A percentile compares a stretch with the other conserved stretches of the same genome.
Evolutionary conservation across 768 basidiomycete genomes (phyloP).

Genomic region (Rossbeevera mucosa): DNA sequence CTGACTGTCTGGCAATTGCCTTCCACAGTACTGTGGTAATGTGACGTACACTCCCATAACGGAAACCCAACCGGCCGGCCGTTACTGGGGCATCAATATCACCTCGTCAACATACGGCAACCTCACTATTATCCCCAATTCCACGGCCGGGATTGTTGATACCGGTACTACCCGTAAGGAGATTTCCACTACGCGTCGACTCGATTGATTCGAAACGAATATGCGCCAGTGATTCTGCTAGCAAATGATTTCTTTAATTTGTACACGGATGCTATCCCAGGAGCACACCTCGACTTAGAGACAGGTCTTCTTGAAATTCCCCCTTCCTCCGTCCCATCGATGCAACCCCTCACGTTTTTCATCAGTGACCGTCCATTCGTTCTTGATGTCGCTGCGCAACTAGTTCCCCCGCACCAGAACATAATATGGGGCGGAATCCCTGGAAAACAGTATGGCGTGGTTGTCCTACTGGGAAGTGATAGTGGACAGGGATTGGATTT

Average conservation of each 20-base stretch:
- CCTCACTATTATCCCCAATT: slow-evolving; percentile 7
- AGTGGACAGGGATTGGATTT: background rate
- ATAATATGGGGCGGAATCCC: background rate
- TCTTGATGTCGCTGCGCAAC: background rate
- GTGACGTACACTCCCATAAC: slow-evolving; percentile 27
- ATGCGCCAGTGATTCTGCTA: slow-evolving; percentile 5
- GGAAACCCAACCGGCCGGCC: slow-evolving; percentile 17
- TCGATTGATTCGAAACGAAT: background rate
- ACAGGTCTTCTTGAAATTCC: slow-evolving; percentile 13
- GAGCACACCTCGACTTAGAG: background rate
- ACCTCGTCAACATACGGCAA: slow-evolving; percentile 15
- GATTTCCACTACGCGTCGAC: background rate
- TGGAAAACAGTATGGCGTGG: background rate
- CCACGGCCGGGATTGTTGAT: background rate
- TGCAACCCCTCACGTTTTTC: slow-evolving; percentile 9
- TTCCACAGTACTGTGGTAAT: slow-evolving; percentile 17
- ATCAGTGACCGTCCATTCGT: background rate
- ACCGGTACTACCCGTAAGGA: background rate
- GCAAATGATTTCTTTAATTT: slow-evolving; percentile 9
- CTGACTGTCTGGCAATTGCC: background rate
- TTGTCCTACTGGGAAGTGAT: background rate
- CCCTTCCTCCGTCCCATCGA: slow-evolving; percentile 3
- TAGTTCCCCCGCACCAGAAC: background rate
- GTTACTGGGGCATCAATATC: slow-evolving; percentile 31
- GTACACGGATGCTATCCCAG: slow-evolving; percentile 13